Percentiles rank a stretch among this genome's conserved stretches.
Evolutionary conservation across 495 filamentous ascomycete genomes (phyloP).

Genomic region (Penicilliopsis zonata): DNA sequence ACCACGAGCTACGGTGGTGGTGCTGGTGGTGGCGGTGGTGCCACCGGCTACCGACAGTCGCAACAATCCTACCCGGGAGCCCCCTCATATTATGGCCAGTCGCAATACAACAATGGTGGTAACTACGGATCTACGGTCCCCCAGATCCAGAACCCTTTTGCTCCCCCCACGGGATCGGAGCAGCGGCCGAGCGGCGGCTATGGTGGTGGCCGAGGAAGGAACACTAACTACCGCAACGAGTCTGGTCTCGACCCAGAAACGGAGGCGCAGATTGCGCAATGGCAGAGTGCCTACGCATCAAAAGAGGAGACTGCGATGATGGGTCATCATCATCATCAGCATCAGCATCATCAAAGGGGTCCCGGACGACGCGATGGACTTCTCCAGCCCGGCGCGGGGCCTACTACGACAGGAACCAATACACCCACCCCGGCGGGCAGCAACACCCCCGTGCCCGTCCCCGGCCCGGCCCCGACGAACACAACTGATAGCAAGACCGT

Average conservation of each 20-base stretch:
- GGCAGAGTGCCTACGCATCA: constrained; percentile 82
- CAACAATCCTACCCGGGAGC: constrained; percentile 31
- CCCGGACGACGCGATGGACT: constrained; percentile 11
- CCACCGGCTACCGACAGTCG: constrained; percentile 24
- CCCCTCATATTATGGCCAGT: constrained; percentile 36
- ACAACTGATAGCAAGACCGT: constrained; percentile 51
- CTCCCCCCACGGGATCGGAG: constrained; percentile 45
- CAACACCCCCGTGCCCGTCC: constrained; percentile 27
- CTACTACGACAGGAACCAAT: constrained; percentile 32
- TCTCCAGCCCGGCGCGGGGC: constrained; percentile 19
- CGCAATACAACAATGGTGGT: constrained; percentile 36
- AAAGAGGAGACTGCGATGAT: constrained; percentile 31
- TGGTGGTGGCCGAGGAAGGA: constrained; percentile 12
- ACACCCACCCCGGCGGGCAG: constrained; percentile 20
- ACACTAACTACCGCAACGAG: constrained; percentile 32
- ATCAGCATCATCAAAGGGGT: too few species aligned
- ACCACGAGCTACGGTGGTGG: constrained; percentile 21
- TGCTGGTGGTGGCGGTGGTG: too few species aligned
- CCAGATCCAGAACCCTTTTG: constrained; percentile 80
- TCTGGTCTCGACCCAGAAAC: constrained; percentile 67
- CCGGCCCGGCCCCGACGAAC: constrained; percentile 30
- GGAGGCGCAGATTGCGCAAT: constrained; percentile 89
- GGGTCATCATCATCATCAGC: too few species aligned
- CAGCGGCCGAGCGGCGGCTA: constrained; percentile 18
- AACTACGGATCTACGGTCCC: constrained; percentile 47